A percentile compares a stretch with the other conserved stretches of the same genome.
Evolutionary conservation across 176 grass and related monocot species (phyloP).

Genomic region (Zoysia japonica): DNA sequence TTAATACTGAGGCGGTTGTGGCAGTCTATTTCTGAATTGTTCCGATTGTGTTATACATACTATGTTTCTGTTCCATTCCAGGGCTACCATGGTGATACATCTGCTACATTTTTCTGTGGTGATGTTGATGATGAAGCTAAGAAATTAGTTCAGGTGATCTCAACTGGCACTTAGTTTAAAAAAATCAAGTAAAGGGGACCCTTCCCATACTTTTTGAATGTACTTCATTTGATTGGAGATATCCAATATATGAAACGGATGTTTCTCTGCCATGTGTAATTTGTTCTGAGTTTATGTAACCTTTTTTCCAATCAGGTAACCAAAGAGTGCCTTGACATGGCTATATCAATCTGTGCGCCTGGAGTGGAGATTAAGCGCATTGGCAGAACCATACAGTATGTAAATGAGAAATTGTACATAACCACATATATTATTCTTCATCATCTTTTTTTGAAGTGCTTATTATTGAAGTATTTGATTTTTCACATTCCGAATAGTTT

Average conservation of each 20-base stretch:
- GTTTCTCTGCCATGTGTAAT: constrained; percentile 22
- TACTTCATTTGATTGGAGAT: constrained; percentile 15
- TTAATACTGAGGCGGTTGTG: not conserved
- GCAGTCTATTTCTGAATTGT: not conserved
- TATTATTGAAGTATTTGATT: not conserved
- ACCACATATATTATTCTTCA: constrained; percentile 7
- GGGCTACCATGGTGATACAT: constrained; percentile 99
- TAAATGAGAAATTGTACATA: constrained; percentile 21
- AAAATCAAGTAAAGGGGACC: not conserved
- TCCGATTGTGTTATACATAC: constrained; percentile 18
- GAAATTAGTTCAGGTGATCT: constrained; percentile 84
- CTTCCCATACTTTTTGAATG: constrained; percentile 1
- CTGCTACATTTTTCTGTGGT: constrained; percentile 87
- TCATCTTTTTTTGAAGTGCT: constrained; percentile 14
- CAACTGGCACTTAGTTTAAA: constrained; percentile 7
- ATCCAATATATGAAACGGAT: not conserved
- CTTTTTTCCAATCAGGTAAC: constrained; percentile 64
- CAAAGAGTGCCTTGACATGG: constrained; percentile 75
- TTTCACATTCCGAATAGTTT: constrained; percentile 13
- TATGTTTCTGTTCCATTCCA: constrained; percentile 40
- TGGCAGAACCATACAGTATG: constrained; percentile 96
- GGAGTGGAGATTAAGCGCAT: constrained; percentile 85
- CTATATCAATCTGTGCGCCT: constrained; percentile 91
- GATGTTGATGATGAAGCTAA: constrained; percentile 82
- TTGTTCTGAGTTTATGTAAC: constrained; percentile 25